Percentiles rank a stretch among this genome's conserved stretches.
Evolutionary conservation across 164 flowering plant species (phyloP).

Genomic region (Aristolochia fimbriata): DNA sequence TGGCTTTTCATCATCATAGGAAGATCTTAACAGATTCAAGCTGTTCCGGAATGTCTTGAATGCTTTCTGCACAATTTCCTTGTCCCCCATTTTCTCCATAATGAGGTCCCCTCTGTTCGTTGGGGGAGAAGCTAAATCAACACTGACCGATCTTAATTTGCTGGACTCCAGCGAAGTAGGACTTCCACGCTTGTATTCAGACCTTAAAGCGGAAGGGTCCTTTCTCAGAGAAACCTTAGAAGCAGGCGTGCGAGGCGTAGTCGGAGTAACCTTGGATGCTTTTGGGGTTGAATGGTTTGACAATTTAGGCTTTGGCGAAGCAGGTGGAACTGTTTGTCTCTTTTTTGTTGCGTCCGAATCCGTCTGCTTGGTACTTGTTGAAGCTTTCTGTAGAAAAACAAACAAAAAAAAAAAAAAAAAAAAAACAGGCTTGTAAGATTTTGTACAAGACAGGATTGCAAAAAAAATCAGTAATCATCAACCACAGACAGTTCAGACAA

Average conservation of each 20-base stretch:
- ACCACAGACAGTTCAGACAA: neutral
- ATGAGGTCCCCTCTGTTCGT: conserved; percentile 49
- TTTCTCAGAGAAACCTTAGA: conserved; percentile 26
- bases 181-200: conserved; percentile 24
- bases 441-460: too few species aligned
- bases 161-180: conserved; percentile 55
- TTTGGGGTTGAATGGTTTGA: conserved; percentile 18
- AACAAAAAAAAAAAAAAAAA: neutral
- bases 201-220: conserved; percentile 16
- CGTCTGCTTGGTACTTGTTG: conserved; percentile 9
- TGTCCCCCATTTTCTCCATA: conserved; percentile 91
- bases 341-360: conserved; percentile 16
- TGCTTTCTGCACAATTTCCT: conserved; percentile 80
- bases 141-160: conserved; percentile 26
- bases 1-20: conserved; percentile 17
- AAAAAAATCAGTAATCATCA: too few species aligned
- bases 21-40: conserved; percentile 23
- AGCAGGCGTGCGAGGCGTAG: conserved; percentile 16
- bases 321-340: conserved; percentile 27
- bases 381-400: conserved; percentile 20
- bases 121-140: conserved; percentile 24
- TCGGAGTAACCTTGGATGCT: conserved; percentile 20
- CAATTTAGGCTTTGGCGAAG: conserved; percentile 16
- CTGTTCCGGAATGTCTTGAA: conserved; percentile 67
- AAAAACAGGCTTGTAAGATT: too few species aligned